Base-by-base conservation (phyloP, 768 basidiomycete species). In the Favolaschia claudopus region DNA sequence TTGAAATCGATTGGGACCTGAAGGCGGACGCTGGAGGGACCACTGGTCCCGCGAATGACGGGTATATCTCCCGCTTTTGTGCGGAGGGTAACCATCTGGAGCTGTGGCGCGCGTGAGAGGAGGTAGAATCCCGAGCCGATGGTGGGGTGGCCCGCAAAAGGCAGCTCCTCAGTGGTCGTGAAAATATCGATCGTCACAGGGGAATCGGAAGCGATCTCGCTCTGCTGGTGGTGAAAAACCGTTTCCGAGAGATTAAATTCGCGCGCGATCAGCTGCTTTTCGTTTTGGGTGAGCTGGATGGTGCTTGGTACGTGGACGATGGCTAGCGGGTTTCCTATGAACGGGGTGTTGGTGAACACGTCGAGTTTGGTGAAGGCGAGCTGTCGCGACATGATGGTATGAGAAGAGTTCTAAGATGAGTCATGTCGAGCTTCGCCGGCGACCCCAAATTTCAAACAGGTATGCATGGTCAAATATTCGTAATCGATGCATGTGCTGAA, bases 161-260 rank as follows among this genome's bases (percentile, higher is more conserved):
- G 79, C 2, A 81, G 65, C 50, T 82, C 79, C 32, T 70, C 67
- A 5, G 62, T 64, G 5, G 74, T 62, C 12, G 75, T 81, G 68
- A 80, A 81, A 45, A 81, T 81, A 40, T 81, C 76, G 55, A 79
- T 77, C 12, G 56, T 63, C 27, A 73, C 64, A 1, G 73, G 68
- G 4, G 61, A 57, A 28, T 55, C n/a, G 0, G 64, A 3, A 12
- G 47, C 58, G 29, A 60, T 54, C 15, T 61, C 12, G 31, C 60
- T 47, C n/a, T 51, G 59, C 48, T 76, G 72, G 58, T 81, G 78
- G 2, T 78, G 69, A 63, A 82, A 81, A 27, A 82, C 78, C 0
- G 81, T 82, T 46, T 82, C 82, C 4, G 81, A 79, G 50, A 81
- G 72, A 60, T 83, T 82, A 69, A 83, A 83, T 58, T 82, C 82